Evolutionary conservation across 441 rosid genomes (phyloP).

Genomic region (Gossypium lobatum): DNA sequence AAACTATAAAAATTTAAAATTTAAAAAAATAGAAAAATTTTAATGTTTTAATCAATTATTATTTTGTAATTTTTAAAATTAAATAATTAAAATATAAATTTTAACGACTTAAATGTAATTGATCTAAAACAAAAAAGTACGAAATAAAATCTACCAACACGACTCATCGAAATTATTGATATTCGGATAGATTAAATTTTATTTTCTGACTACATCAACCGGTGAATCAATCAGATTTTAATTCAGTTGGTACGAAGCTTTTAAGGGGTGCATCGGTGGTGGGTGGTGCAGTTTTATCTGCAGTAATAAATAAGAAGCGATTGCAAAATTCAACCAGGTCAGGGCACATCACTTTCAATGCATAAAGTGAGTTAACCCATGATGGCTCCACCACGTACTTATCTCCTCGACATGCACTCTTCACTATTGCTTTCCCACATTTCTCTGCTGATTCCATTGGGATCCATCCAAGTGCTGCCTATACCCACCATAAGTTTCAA

Average conservation of each 20-base stretch:
- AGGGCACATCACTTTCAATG: slow-evolving; percentile 27
- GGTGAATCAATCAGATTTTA: neutral
- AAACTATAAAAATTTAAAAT: too few relatives aligned
- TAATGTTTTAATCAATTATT: too few relatives aligned
- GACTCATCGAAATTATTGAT: too few relatives aligned
- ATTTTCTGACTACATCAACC: too few relatives aligned
- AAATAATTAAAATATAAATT: too few relatives aligned
- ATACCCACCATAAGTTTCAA: neutral
- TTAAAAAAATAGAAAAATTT: too few relatives aligned
- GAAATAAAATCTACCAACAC: too few relatives aligned
- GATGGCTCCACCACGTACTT: slow-evolving; percentile 42
- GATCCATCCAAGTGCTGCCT: neutral
- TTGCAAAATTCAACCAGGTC: slow-evolving; percentile 23
- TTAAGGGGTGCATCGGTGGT: neutral
- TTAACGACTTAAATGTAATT: too few relatives aligned
- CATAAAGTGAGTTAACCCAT: slow-evolving; percentile 28
- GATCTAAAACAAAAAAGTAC: too few relatives aligned
- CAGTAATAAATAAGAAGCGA: neutral
- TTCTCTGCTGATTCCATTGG: slow-evolving; percentile 25
- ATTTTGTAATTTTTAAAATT: too few relatives aligned
- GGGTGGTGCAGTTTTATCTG: neutral
- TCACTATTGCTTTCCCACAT: slow-evolving; percentile 44
- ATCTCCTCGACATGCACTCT: slow-evolving; percentile 49
- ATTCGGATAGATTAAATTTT: too few relatives aligned
- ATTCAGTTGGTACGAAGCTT: neutral